These are phyloP conservation scores for Rutidosis leptorrhynchoides DNA, from an alignment of 129 eudicot genomes.

Conservation along the genomic window DNA sequence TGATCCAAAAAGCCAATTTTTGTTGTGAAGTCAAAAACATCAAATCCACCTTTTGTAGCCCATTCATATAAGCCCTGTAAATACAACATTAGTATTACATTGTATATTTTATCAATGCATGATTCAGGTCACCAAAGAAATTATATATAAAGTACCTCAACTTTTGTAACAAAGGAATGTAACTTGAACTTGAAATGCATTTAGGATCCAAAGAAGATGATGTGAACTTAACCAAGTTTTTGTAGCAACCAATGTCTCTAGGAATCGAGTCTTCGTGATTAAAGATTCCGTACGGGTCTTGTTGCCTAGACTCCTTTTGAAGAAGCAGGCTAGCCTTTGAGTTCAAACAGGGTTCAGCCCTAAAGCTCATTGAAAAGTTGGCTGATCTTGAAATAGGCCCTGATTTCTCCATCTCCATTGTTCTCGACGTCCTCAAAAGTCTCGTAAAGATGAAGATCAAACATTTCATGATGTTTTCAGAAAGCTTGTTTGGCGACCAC, in stretches of 20 bases:
- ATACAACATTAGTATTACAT: constrained; percentile 13
- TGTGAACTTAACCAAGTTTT: constrained; percentile 83
- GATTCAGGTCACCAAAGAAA: background rate
- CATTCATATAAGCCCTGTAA: constrained; percentile 60
- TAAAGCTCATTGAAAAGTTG: constrained; percentile 74
- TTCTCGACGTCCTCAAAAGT: constrained; percentile 69
- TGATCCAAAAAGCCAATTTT: constrained; percentile 95
- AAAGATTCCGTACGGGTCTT: constrained; percentile 86
- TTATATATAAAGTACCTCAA: constrained; percentile 47
- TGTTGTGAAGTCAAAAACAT: constrained; percentile 67
- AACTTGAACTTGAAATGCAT: constrained; percentile 79
- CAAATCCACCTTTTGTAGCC: constrained; percentile 83
- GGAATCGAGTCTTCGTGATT: constrained; percentile 77
- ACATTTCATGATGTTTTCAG: constrained; percentile 93
- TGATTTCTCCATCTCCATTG: constrained; percentile 78
- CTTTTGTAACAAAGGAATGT: constrained; percentile 70
- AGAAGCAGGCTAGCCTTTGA: constrained; percentile 53
- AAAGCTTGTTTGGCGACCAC: constrained; percentile 82
- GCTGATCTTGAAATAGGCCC: constrained; percentile 77
- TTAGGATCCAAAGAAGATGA: constrained; percentile 81
- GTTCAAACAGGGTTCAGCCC: constrained; percentile 67
- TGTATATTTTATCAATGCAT: constrained; percentile 11
- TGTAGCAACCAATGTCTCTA: constrained; percentile 93
- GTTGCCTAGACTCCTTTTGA: constrained; percentile 85
- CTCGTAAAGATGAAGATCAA: constrained; percentile 71